phyloP scores from a whole-genome alignment of 768 basidiomycete species.

The Mycena epipterygia region DNA sequence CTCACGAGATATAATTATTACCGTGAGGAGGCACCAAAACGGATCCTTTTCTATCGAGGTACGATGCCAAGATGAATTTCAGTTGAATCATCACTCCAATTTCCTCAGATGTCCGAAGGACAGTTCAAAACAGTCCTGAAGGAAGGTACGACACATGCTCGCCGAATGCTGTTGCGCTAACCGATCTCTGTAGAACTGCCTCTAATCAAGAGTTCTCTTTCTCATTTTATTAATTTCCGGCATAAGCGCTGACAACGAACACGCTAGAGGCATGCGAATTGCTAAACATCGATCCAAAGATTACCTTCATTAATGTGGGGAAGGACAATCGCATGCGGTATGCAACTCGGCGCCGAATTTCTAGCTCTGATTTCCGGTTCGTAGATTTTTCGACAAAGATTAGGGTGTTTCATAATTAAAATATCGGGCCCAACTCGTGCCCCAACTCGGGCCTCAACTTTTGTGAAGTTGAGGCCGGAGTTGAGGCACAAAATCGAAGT shows the following conservation, averaged over 20 bases:
- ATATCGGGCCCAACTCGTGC: no score
- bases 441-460: no score
- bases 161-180: constrained; percentile 40
- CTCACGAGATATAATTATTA: constrained; percentile 71
- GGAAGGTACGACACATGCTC: constrained; percentile 53
- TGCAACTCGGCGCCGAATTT: no score
- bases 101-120: constrained; percentile 65
- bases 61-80: constrained; percentile 6
- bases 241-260: no score
- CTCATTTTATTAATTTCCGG: no score
- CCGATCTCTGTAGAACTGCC: constrained; percentile 65
- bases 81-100: constrained; percentile 29
- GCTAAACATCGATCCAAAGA: constrained; percentile 70
- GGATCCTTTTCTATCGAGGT: constrained; percentile 85
- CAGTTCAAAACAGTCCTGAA: constrained; percentile 69
- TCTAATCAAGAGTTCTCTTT: constrained; percentile 66
- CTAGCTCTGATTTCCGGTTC: background rate
- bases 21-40: constrained; percentile 67
- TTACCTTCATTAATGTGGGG: constrained; percentile 84
- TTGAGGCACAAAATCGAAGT: no score
- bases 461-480: no score
- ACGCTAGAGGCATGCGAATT: constrained; percentile 76
- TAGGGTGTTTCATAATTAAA: no score
- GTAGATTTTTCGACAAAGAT: constrained; percentile 63
- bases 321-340: constrained; percentile 79